Evolutionary conservation across 768 basidiomycete species (phyloP).

Genomic region (Holtermanniella nyarrowii): DNA sequence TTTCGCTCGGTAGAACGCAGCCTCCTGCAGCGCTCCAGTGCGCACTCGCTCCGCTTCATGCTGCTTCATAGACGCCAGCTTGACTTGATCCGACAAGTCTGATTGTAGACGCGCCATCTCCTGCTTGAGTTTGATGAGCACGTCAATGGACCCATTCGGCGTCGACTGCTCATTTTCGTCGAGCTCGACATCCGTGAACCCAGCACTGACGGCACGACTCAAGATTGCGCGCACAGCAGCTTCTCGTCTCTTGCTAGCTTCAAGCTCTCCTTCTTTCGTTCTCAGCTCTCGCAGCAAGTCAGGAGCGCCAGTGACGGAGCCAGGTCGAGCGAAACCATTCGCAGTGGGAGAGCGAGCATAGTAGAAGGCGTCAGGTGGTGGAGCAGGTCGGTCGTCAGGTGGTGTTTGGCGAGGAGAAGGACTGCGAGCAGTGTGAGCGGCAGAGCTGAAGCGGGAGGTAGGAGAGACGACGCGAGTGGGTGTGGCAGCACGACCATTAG

Average conservation of each 20-base stretch:
- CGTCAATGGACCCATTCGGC: conserved; percentile 49
- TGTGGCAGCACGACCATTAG: conserved; percentile 35
- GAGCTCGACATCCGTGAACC: conserved; percentile 56
- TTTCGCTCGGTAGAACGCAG: conserved; percentile 91
- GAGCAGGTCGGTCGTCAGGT: conserved; percentile 29
- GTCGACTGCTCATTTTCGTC: conserved; percentile 33
- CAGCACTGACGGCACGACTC: conserved; percentile 60
- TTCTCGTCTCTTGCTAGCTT: conserved; percentile 63
- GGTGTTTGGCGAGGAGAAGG: conserved; percentile 43
- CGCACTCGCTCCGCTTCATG: conserved; percentile 69
- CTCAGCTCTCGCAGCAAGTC: conserved; percentile 72
- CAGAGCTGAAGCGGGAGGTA: conserved; percentile 32
- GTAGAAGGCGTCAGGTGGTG: conserved; percentile 58
- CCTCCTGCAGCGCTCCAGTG: conserved; percentile 74
- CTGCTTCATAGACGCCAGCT: conserved; percentile 62
- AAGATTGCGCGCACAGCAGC: conserved; percentile 78
- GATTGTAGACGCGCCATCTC: conserved; percentile 32
- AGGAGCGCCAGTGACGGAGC: conserved; percentile 39
- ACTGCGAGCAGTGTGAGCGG: conserved; percentile 49
- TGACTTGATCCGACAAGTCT: conserved; percentile 56
- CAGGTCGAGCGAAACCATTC: conserved; percentile 21
- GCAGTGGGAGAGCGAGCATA: conserved; percentile 38
- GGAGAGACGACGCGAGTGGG: background rate
- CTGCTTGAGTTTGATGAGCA: conserved; percentile 60
- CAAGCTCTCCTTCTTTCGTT: conserved; percentile 70